These are phyloP conservation scores for Suillus bovinus DNA, from an alignment of 768 basidiomycete genomes.

Conservation along the genomic window DNA sequence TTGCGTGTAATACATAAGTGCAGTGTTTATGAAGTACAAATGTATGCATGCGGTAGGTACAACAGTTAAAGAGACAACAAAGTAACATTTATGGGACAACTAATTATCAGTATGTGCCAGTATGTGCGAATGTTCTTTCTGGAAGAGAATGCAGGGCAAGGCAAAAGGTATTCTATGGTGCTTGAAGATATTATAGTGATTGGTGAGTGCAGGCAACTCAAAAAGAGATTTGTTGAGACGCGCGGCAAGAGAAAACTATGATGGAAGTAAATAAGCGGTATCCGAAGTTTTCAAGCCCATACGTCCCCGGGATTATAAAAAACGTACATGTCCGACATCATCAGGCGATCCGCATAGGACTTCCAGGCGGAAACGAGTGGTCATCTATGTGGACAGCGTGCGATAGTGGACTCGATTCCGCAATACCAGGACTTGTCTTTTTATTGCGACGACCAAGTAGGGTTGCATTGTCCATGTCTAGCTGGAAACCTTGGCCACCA, in stretches of 20 bases:
- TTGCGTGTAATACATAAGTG: constrained; percentile 1
- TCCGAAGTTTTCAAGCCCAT: neutral
- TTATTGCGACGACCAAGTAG: constrained; percentile 73
- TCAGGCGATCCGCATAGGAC: constrained; percentile 34
- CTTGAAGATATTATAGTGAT: constrained; percentile 4
- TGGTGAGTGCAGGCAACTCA: neutral
- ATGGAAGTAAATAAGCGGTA: neutral
- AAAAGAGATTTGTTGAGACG: neutral
- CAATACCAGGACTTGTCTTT: constrained; percentile 26
- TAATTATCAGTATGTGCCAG: neutral
- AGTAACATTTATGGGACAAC: neutral
- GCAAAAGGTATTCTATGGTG: neutral
- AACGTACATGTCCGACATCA: neutral
- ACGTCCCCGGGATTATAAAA: neutral
- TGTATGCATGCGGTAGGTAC: neutral
- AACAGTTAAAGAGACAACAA: neutral
- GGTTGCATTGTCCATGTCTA: constrained; percentile 86
- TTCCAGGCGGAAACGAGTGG: constrained; percentile 22
- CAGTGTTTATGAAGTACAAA: neutral
- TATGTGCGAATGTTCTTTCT: neutral
- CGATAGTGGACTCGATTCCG: constrained; percentile 38
- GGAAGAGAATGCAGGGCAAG: neutral
- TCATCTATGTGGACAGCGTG: constrained; percentile 16
- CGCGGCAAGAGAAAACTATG: neutral
- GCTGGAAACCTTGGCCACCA: constrained; percentile 60